Evolutionary conservation across 805 yeast genomes (phyloP).

Genomic region (Yamadazyma tumulicola): DNA sequence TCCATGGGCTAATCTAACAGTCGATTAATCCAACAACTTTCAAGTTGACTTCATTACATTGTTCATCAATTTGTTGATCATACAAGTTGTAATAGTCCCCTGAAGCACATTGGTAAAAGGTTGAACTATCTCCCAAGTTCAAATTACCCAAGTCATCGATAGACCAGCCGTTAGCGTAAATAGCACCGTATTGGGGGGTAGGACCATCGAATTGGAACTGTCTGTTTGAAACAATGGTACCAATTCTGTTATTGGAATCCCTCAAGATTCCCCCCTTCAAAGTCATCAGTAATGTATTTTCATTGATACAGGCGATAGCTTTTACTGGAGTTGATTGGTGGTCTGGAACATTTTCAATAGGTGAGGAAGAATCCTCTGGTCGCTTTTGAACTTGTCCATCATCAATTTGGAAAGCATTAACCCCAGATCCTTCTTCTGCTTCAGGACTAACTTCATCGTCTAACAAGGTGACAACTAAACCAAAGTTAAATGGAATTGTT

Average conservation of each 20-base stretch:
- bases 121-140: conserved; percentile 27
- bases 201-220: conserved; percentile 44
- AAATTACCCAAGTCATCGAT: conserved; percentile 27
- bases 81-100: conserved; percentile 39
- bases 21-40: conserved; percentile 35
- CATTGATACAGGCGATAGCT: conserved; percentile 26
- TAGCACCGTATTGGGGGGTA: conserved; percentile 35
- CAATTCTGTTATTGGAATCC: conserved; percentile 31
- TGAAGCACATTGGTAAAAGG: conserved; percentile 37
- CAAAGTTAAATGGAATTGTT: conserved; percentile 33
- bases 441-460: conserved; percentile 13
- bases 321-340: conserved; percentile 15
- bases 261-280: conserved; percentile 28
- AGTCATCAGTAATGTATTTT: conserved; percentile 24
- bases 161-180: conserved; percentile 40
- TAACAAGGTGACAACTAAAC: conserved; percentile 29
- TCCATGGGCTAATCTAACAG: no score
- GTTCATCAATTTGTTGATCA: conserved; percentile 28
- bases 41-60: conserved; percentile 35
- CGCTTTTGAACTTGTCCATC: conserved; percentile 29
- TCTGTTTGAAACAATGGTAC: conserved; percentile 34
- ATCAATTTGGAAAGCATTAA: conserved; percentile 16
- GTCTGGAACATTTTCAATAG: background rate
- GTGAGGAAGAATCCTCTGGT: background rate
- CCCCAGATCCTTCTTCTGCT: no score